A percentile compares a stretch with the other conserved stretches of the same genome.
These are phyloP conservation scores for Saksenaea vasiformis DNA, from an alignment of 371 early-diverging fungal genomes.

Conservation along the genomic window DNA sequence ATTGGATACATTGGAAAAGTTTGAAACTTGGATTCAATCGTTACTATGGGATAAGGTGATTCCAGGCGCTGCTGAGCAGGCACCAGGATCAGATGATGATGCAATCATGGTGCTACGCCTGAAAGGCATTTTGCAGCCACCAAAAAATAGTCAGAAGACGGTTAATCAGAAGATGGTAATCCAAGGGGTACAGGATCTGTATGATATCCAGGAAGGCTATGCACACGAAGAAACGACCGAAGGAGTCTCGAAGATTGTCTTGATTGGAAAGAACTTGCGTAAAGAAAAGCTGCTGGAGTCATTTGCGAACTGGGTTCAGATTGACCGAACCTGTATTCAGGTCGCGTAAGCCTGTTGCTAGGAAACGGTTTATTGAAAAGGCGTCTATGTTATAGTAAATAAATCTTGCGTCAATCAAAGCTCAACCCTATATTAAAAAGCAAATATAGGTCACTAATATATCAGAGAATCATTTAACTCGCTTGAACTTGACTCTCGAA, in stretches of 20 bases:
- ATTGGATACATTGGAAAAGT: slow-evolving; percentile 28
- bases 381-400: too few species aligned
- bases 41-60: slow-evolving; percentile 86
- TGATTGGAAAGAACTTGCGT: slow-evolving; percentile 68
- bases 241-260: slow-evolving; percentile 59
- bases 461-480: too few species aligned
- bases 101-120: slow-evolving; percentile 73
- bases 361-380: too few species aligned
- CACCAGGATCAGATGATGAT: slow-evolving; percentile 10
- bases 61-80: slow-evolving; percentile 26
- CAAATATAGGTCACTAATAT: too few species aligned
- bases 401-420: too few species aligned
- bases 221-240: slow-evolving; percentile 41
- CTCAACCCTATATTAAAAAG: too few species aligned
- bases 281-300: slow-evolving; percentile 44
- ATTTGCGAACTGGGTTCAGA: slow-evolving; percentile 28
- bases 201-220: slow-evolving; percentile 75
- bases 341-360: neutral
- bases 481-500: too few species aligned
- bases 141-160: slow-evolving; percentile 21
- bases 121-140: slow-evolving; percentile 77
- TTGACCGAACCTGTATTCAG: slow-evolving; percentile 1
- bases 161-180: slow-evolving; percentile 59
- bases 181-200: slow-evolving; percentile 92
- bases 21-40: slow-evolving; percentile 90